Base-by-base conservation (phyloP, 257 asterid genomes). In the Cordia subcordata region DNA sequence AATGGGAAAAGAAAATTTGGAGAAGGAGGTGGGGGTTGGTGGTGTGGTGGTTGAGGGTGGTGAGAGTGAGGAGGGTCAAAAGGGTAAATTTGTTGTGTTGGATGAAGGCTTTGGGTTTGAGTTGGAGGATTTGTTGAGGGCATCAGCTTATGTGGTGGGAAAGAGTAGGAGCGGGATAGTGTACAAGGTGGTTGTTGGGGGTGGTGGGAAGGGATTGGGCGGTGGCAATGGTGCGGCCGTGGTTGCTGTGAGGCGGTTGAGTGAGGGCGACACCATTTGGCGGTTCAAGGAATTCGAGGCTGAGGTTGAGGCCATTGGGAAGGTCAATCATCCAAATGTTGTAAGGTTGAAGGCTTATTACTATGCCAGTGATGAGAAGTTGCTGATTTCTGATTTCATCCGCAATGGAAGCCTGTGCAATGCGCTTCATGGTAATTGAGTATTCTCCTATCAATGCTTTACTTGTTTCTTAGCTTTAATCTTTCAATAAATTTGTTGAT, bases 121-220 rank as follows among this genome's bases (percentile, higher is more conserved):
- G 32, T 68, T 93, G 56, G 99, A 93, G 74, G 99, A 93, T 83
- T 74, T 93, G 71, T 68, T 93, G 70, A 85, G 97, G 85, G 95
- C 99, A 10, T 93, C 99, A 5, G 99, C 99, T 61, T 89, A 88
- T 72, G 97, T 88, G 13, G 84, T 89, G 18, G 97, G 99, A n/a
- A 93, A 93, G 61, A 86, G 97, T 65, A 81, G 82, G 83, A 85
- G 84, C 64, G 97, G 96, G 55, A 93, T 89, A 69, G 91, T 89
- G 72, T 93, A 93, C 58, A 93, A 76, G 69, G 99, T 89, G 83
- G 96, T 93, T 75, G 84, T 68, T 10, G 92, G 90, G 0, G 74
- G 86, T 1, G 77, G 85, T 16, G 86, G 85, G 51, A 72, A 70
- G 73, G 84, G 72, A 4, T 33, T 69, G 1, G 61, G 66, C 15